phyloP scores from a whole-genome alignment of 208 protist species.

The Trypanosoma theileri region DNA sequence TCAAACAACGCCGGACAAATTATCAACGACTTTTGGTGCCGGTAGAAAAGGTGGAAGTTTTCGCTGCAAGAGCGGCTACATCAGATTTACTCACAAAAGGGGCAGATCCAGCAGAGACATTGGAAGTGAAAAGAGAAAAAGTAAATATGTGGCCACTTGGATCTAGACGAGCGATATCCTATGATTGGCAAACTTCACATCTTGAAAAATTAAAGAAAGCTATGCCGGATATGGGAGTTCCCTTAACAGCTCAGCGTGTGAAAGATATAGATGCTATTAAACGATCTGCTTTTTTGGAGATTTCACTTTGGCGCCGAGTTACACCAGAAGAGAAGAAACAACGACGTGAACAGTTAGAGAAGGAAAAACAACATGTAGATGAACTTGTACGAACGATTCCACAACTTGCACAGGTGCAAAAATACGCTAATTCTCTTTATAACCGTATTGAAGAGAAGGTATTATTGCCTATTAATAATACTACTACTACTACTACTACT shows the following conservation, averaged over 20 bases:
- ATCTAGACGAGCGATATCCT: slow-evolving; percentile 51
- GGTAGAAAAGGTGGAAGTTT: slow-evolving; percentile 32
- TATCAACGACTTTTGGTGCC: slow-evolving; percentile 46
- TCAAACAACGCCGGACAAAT: slow-evolving; percentile 21
- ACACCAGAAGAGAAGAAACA: slow-evolving; percentile 41
- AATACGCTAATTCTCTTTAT: slow-evolving; percentile 56
- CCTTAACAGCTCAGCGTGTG: slow-evolving; percentile 51
- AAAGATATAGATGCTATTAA: slow-evolving; percentile 46
- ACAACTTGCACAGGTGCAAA: slow-evolving; percentile 47
- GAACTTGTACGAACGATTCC: slow-evolving; percentile 35
- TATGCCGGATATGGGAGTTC: slow-evolving; percentile 31
- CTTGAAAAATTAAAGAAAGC: slow-evolving; percentile 39
- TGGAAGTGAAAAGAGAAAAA: slow-evolving; percentile 11
- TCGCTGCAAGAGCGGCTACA: slow-evolving; percentile 28
- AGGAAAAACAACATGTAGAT: slow-evolving; percentile 33
- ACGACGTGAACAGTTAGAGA: slow-evolving; percentile 8
- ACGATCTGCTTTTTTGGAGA: slow-evolving; percentile 42
- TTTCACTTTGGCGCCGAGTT: slow-evolving; percentile 78
- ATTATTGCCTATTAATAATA: neutral
- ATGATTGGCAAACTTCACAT: slow-evolving; percentile 50
- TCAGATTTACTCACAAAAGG: slow-evolving; percentile 53
- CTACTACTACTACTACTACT: slow-evolving; percentile 4
- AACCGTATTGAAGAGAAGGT: slow-evolving; percentile 34
- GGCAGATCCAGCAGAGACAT: slow-evolving; percentile 23
- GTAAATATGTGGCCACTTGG: slow-evolving; percentile 69